Evolutionary conservation across 805 yeast genomes (phyloP), one percentile per base, ranked within the genome.

Genomic region (Saturnispora hagleri): DNA sequence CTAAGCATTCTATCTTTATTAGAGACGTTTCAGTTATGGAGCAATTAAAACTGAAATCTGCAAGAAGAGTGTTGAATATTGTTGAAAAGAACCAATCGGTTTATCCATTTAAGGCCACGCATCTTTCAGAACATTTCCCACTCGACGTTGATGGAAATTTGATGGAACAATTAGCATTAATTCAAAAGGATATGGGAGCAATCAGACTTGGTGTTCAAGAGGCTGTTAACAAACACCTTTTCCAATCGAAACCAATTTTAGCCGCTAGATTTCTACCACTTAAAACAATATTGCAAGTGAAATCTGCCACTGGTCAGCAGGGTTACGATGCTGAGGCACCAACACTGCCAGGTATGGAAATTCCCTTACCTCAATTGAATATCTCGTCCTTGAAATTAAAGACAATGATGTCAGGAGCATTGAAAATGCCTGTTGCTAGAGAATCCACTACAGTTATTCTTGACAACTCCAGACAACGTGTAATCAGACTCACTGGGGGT

Each of bases 21-120:
- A 81, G 99, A 68, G 98, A 91, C 69, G 87, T 81, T 66, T 86
- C 95, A n/a, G 80, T 87, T 55, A 73, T 77, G 43, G 87, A 90
- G 65, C 83, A 79, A 53, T 76, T 91, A 63, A 89, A 84, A 63
- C 73, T 91, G 60, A 82, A 78, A 64, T 74, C 87, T 24, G 76
- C 96, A 9, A 80, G 96, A 67, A 77, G 75, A 55, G 73, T 89
- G 51, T 73, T 90, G 58, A 73, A 80, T 34, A 77, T 77, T 54
- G 79, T 88, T 58, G 96, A 89, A 68, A 80, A 77, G 58, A 72
- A 77, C 46, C 74, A 79, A 59, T 86, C 96, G 27, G 98, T 93
- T 34, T 91, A 80, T 68, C 98, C 99, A 52, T 88, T 91, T 75
- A 91, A 89, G 69, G 75, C 90, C 58, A 75, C 89, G 38, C 84